These are phyloP conservation scores for Sugiyamaella lignohabitans DNA, from an alignment of 805 yeast genomes.

Conservation along the genomic window DNA sequence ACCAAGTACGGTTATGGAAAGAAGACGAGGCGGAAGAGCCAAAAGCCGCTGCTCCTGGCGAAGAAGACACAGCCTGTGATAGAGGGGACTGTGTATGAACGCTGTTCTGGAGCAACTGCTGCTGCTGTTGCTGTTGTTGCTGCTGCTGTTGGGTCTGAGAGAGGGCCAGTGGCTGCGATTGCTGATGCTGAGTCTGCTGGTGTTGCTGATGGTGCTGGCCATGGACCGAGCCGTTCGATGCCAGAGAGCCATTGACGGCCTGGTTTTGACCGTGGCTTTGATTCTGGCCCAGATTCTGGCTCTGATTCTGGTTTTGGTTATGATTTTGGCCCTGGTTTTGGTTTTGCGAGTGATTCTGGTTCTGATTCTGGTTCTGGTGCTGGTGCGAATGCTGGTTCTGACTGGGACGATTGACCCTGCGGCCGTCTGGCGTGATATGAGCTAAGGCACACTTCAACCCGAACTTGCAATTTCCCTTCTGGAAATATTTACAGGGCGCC, in stretches of 20 bases:
- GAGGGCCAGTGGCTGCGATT: slow-evolving; percentile 1
- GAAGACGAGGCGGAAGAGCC: too few relatives aligned
- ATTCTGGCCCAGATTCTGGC: too few relatives aligned
- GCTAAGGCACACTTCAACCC: slow-evolving; percentile 93
- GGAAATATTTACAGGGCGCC: slow-evolving; percentile 84
- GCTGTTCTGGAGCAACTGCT: neutral
- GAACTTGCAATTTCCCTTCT: slow-evolving; percentile 93
- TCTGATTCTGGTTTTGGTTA: neutral
- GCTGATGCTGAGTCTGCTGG: neutral
- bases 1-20: neutral
- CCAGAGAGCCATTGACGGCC: neutral
- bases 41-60: neutral
- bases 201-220: neutral
- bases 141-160: neutral
- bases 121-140: neutral
- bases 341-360: neutral
- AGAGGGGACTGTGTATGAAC: neutral
- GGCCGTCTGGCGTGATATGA: slow-evolving; percentile 83
- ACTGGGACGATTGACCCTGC: slow-evolving; percentile 49
- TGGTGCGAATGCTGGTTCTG: slow-evolving; percentile 4
- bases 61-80: neutral
- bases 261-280: too few relatives aligned
- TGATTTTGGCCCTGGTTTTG: neutral
- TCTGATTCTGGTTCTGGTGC: slow-evolving; percentile 5
- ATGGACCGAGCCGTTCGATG: neutral